Percentiles rank a stretch among this genome's conserved stretches.
Conservation (phyloP, 768 basidiomycete species). For the Tulasnella sp. region DNA sequence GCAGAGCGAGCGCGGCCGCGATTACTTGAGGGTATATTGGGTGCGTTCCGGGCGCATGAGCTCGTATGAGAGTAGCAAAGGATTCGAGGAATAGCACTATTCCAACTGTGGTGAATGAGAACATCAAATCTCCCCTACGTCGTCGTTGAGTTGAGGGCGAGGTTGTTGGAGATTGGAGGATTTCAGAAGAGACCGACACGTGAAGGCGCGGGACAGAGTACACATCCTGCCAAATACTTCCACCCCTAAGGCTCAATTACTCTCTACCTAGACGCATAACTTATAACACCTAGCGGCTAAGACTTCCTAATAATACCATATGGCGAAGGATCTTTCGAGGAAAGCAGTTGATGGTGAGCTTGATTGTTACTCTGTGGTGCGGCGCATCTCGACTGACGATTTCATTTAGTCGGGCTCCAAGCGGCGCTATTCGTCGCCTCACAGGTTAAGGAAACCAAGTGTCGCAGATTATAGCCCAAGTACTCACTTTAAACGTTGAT, state of each 20-base stretch:
- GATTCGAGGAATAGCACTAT: constrained; percentile 7
- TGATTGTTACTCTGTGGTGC: too few relatives aligned
- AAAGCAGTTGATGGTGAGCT: constrained; percentile 12
- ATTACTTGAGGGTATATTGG: constrained; percentile 13
- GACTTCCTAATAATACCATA: not conserved
- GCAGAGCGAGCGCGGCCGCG: not conserved
- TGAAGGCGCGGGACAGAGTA: too few relatives aligned
- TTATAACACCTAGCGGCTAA: not conserved
- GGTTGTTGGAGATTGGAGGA: too few relatives aligned
- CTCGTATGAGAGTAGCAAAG: not conserved
- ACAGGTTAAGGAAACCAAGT: constrained; percentile 37
- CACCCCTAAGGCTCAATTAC: too few relatives aligned
- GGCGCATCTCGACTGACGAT: too few relatives aligned
- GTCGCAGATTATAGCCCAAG: too few relatives aligned
- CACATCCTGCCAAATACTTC: too few relatives aligned
- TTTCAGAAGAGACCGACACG: too few relatives aligned
- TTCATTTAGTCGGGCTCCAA: constrained; percentile 17
- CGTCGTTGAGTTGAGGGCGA: too few relatives aligned
- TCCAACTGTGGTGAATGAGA: not conserved
- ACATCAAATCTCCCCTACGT: not conserved
- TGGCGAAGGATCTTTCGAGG: constrained; percentile 9
- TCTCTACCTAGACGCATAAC: not conserved
- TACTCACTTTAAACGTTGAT: constrained; percentile 8
- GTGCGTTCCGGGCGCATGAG: constrained; percentile 10
- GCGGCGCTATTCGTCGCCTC: constrained; percentile 39